Percentiles rank a stretch among this genome's conserved stretches.
These are phyloP conservation scores for Ganoderma multipileum DNA, from an alignment of 1,284 basidiomycete species.

Conservation along the genomic window DNA sequence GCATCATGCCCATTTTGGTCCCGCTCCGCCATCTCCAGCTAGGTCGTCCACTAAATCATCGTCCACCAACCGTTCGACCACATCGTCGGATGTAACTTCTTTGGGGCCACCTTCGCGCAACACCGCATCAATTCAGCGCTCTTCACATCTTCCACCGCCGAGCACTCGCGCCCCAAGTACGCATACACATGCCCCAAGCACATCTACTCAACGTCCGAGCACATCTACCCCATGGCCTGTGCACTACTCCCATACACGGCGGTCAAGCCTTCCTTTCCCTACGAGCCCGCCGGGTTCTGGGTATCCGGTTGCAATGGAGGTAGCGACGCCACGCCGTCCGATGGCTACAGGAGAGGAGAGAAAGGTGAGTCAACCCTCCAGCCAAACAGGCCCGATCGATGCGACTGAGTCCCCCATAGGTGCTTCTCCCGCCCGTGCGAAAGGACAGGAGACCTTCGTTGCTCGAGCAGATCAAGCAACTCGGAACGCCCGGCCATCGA, in stretches of 20 bases:
- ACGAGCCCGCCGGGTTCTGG: slow-evolving; percentile 38
- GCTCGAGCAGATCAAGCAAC: slow-evolving; percentile 27
- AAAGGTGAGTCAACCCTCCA: slow-evolving; percentile 22
- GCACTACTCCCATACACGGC: slow-evolving; percentile 15
- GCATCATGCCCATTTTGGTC: slow-evolving; percentile 20
- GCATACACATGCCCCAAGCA: slow-evolving; percentile 13
- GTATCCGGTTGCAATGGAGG: slow-evolving; percentile 34
- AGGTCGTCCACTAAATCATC: slow-evolving; percentile 26
- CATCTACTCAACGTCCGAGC: slow-evolving; percentile 14
- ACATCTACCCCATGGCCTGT: slow-evolving; percentile 14
- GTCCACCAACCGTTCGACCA: slow-evolving; percentile 32
- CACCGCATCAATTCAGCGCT: slow-evolving; percentile 14
- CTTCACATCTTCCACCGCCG: neutral
- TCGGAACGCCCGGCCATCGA: slow-evolving; percentile 22
- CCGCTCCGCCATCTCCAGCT: slow-evolving; percentile 23
- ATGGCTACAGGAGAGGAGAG: slow-evolving; percentile 16
- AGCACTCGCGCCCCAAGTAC: slow-evolving; percentile 8
- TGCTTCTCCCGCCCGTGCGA: slow-evolving; percentile 22
- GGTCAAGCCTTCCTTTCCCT: slow-evolving; percentile 34
- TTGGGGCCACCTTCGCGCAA: slow-evolving; percentile 19
- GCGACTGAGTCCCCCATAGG: slow-evolving; percentile 16
- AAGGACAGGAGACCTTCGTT: slow-evolving; percentile 31
- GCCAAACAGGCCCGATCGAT: slow-evolving; percentile 6
- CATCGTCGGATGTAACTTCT: slow-evolving; percentile 29
- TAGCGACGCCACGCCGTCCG: slow-evolving; percentile 27